Evolutionary conservation across 2,329 filamentous ascomycete genomes (phyloP).

Genomic region (Stagonosporopsis chrysanthemi): DNA sequence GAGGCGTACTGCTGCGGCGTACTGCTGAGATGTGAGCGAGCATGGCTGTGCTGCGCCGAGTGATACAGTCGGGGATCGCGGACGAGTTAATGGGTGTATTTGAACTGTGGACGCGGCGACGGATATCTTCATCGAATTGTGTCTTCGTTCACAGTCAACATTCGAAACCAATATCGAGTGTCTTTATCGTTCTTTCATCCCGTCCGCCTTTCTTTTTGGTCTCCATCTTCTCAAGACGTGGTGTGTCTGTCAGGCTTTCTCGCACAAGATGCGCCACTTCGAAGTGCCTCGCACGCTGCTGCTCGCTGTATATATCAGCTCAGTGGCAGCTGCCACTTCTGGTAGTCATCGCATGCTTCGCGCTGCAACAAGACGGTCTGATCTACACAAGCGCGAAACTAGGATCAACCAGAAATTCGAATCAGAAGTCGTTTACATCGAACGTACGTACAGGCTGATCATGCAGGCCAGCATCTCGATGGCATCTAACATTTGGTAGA

Average conservation of each 20-base stretch:
- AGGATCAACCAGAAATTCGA: constrained; percentile 40
- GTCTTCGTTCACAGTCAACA: no score
- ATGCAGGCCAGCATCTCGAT: neutral
- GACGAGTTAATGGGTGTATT: neutral
- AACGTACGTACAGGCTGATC: constrained; percentile 28
- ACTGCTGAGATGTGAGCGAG: neutral
- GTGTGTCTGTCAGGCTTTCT: neutral
- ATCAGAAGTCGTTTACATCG: constrained; percentile 43
- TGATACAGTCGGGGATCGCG: neutral
- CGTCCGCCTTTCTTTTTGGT: no score
- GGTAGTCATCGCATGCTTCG: constrained; percentile 32
- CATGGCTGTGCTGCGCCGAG: constrained; percentile 4
- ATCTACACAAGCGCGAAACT: constrained; percentile 33
- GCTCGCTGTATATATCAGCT: neutral
- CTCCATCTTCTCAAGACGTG: neutral
- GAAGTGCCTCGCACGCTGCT: neutral
- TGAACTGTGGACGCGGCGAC: neutral
- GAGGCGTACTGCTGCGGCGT: constrained; percentile 7
- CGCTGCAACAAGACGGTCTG: constrained; percentile 42
- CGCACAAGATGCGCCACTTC: constrained; percentile 2
- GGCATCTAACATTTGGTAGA: constrained; percentile 18
- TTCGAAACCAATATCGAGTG: no score
- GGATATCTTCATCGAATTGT: neutral
- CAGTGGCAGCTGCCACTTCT: constrained; percentile 12
- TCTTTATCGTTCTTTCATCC: neutral